phyloP scores from a whole-genome alignment of 2,329 filamentous ascomycete species.

The Ophiobolus disseminans region DNA sequence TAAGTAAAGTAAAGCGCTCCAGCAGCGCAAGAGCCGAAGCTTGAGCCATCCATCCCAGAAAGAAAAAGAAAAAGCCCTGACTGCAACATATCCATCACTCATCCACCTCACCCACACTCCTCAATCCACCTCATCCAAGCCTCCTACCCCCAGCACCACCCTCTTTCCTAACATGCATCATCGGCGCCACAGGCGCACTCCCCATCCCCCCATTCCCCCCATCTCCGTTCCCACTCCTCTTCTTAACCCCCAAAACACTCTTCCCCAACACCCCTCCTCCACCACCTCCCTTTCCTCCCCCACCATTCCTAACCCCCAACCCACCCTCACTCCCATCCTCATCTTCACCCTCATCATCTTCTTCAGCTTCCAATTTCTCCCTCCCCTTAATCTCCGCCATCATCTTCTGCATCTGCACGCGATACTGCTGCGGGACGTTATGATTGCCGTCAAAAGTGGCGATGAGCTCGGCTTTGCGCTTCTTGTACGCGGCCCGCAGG shows the following conservation, averaged over 20 bases:
- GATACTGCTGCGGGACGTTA: constrained; percentile 3
- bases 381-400: not conserved
- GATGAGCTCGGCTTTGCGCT: not conserved
- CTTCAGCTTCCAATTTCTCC: not conserved
- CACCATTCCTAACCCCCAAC: not conserved
- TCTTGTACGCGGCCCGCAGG: not conserved
- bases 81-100: too few species aligned
- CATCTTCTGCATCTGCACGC: constrained; percentile 3
- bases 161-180: constrained; percentile 23
- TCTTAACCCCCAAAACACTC: constrained; percentile 25
- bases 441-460: not conserved
- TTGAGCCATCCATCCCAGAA: too few species aligned
- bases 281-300: not conserved
- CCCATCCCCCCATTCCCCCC: not conserved
- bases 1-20: too few species aligned
- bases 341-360: not conserved
- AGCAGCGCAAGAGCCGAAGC: too few species aligned
- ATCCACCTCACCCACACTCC: not conserved
- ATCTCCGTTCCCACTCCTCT: not conserved
- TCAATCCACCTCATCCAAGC: not conserved
- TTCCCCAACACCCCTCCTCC: constrained; percentile 7
- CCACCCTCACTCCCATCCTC: not conserved
- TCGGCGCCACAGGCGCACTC: constrained; percentile 30
- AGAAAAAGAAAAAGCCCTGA: too few species aligned
- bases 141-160: not conserved